A percentile compares a stretch with the other conserved stretches of the same genome.
These are phyloP conservation scores for Thalassiosira mediterranea DNA, from an alignment of 352 stramenopile genomes.

Conservation along the genomic window DNA sequence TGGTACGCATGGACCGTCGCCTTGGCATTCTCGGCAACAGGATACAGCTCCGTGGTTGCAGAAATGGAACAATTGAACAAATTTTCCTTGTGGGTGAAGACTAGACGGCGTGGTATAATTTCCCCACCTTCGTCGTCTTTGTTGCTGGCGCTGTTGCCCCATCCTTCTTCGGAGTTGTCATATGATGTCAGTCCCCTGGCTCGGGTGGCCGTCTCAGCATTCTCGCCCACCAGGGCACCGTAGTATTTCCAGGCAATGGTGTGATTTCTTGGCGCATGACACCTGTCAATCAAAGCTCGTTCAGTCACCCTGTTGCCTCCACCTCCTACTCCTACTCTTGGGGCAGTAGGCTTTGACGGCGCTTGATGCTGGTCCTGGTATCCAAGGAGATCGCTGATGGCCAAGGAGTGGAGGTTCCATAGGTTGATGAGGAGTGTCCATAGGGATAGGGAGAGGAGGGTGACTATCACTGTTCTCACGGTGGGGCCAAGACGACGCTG, in stretches of 20 bases:
- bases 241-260: conserved; percentile 19
- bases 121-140: neutral
- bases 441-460: no score
- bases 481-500: no score
- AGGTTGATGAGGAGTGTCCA: no score
- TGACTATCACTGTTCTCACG: no score
- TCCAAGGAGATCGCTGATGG: no score
- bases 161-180: neutral
- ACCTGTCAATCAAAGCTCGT: no score
- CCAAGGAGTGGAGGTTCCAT: no score
- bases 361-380: no score
- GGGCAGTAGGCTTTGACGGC: no score
- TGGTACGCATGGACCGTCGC: conserved; percentile 36
- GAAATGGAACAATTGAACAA: conserved; percentile 35
- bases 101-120: conserved; percentile 36
- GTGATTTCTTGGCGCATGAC: no score
- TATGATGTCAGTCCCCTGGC: neutral
- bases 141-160: neutral
- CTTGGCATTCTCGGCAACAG: conserved; percentile 49
- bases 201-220: conserved; percentile 6
- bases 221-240: conserved; percentile 16
- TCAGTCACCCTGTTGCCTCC: no score
- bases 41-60: conserved; percentile 22
- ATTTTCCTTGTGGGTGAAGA: conserved; percentile 43
- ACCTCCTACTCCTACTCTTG: no score